Conservation (phyloP, 805 yeast species). For the Huiozyma naganishii region DNA sequence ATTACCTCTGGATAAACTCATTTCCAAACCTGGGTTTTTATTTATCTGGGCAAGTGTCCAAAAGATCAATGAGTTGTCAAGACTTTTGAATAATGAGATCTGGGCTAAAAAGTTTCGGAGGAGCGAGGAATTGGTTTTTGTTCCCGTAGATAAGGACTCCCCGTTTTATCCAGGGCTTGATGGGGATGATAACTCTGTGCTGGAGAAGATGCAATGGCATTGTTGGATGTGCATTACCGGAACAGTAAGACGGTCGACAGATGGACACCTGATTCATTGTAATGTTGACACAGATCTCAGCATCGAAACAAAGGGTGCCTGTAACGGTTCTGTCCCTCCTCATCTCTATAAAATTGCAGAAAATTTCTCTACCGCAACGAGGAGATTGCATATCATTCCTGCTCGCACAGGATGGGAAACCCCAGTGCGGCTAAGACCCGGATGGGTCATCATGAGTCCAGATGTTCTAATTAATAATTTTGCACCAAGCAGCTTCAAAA, state of each 20-base stretch:
- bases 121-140: conserved; percentile 79
- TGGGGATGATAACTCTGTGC: conserved; percentile 37
- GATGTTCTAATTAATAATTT: conserved; percentile 71
- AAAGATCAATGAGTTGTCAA: conserved; percentile 53
- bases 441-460: conserved; percentile 88
- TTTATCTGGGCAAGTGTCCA: conserved; percentile 82
- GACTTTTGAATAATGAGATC: conserved; percentile 39
- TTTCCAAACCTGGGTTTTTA: conserved; percentile 77
- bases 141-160: conserved; percentile 57
- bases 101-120: conserved; percentile 69
- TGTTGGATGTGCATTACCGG: conserved; percentile 98
- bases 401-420: conserved; percentile 53
- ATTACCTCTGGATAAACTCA: conserved; percentile 60
- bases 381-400: conserved; percentile 80
- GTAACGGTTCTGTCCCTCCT: conserved; percentile 52
- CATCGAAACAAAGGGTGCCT: conserved; percentile 41
- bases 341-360: conserved; percentile 75
- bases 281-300: conserved; percentile 84
- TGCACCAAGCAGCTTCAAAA: conserved; percentile 34
- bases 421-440: conserved; percentile 59
- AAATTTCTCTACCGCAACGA: conserved; percentile 72
- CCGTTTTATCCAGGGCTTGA: conserved; percentile 54
- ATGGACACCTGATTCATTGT: conserved; percentile 78
- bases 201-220: conserved; percentile 82
- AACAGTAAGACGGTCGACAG: conserved; percentile 77